Evolutionary conservation across 2,329 filamentous ascomycete species (phyloP).

Genomic region (Fusarium cicatricum): DNA sequence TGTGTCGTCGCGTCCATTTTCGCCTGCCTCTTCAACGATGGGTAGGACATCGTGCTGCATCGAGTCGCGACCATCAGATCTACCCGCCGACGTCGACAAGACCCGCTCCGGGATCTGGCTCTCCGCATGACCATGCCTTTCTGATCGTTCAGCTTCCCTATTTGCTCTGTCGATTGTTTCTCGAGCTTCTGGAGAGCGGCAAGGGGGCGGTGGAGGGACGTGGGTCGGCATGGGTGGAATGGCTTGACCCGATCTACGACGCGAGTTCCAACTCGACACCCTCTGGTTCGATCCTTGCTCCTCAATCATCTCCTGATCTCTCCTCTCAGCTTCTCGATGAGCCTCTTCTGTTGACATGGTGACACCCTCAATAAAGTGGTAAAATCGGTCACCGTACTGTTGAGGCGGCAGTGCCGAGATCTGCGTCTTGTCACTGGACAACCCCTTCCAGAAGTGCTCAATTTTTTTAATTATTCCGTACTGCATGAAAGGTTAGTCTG

Average conservation of each 20-base stretch:
- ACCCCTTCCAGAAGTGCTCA: conserved; percentile 96
- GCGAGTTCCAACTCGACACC: conserved; percentile 50
- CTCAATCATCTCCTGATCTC: conserved; percentile 66
- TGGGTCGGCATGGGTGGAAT: conserved; percentile 58
- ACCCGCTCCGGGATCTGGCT: conserved; percentile 69
- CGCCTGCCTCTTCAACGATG: conserved; percentile 89
- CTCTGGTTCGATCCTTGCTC: conserved; percentile 47
- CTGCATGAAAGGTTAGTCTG: conserved; percentile 56
- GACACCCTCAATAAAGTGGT: conserved; percentile 88
- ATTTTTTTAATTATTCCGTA: conserved; percentile 95
- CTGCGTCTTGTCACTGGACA: conserved; percentile 82
- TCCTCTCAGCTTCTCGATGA: conserved; percentile 67
- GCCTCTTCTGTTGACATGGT: conserved; percentile 92
- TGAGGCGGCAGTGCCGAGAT: conserved; percentile 93
- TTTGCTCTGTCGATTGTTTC: conserved; percentile 53
- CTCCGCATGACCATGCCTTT: conserved; percentile 47
- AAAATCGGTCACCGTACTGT: conserved; percentile 91
- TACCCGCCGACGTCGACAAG: conserved; percentile 51
- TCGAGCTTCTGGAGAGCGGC: conserved; percentile 49
- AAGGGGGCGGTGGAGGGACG: conserved; percentile 53
- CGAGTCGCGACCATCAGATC: conserved; percentile 61
- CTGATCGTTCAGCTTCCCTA: conserved; percentile 48
- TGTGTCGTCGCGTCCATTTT: conserved; percentile 59
- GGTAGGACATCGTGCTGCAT: conserved; percentile 71
- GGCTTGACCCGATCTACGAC: conserved; percentile 44